Conservation (phyloP, 768 basidiomycete genomes). For the Pleurotus giganteus region DNA sequence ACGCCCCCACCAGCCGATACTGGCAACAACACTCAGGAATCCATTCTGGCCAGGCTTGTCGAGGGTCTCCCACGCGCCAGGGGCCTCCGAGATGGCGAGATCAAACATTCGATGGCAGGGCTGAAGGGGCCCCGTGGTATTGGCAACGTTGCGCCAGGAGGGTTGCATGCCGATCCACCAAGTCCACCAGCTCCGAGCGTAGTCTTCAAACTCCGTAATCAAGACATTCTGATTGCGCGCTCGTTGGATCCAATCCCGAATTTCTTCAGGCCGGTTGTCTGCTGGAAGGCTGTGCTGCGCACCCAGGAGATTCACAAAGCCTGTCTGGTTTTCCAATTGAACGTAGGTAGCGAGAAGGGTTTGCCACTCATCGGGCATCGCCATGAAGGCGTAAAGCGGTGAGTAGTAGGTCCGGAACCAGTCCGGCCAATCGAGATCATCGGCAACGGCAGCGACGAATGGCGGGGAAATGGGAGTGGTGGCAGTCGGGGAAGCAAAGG, state of each 20-base stretch:
- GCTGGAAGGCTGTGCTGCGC: not conserved
- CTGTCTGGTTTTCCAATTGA: not conserved
- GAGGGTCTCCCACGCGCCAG: not conserved
- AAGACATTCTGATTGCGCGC: not conserved
- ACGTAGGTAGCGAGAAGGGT: not conserved
- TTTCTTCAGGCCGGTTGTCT: not conserved
- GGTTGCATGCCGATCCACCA: constrained; percentile 2
- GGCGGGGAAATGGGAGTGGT: not conserved
- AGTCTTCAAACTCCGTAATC: not conserved
- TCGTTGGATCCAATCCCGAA: not conserved
- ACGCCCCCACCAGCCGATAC: not conserved
- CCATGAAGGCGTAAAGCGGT: not conserved
- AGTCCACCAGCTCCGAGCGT: not conserved
- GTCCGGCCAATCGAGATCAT: not conserved
- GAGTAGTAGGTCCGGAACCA: not conserved
- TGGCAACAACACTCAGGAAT: not conserved
- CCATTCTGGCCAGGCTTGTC: constrained; percentile 2
- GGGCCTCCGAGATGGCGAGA: not conserved
- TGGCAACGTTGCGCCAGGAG: not conserved
- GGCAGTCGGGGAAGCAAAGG: no score
- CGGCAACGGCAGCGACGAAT: not conserved
- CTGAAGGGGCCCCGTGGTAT: not conserved
- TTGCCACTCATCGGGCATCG: not conserved
- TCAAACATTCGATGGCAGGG: not conserved
- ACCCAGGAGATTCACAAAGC: not conserved